Evolutionary conservation across 768 basidiomycete genomes (phyloP).

Genomic region (Termitomyces sp.): DNA sequence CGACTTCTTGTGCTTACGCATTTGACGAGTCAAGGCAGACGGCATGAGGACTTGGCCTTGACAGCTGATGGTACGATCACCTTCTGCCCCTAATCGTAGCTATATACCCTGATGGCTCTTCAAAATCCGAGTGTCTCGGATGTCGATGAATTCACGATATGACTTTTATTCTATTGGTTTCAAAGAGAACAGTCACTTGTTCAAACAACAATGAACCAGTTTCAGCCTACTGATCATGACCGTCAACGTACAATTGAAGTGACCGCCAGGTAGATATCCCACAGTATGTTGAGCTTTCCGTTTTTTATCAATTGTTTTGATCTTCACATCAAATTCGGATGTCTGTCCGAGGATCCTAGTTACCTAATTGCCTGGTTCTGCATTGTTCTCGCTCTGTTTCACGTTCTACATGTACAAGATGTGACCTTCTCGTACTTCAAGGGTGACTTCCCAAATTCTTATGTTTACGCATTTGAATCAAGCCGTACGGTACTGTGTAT

Average conservation of each 20-base stretch:
- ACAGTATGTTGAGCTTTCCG: too few relatives aligned
- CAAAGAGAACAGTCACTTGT: background rate
- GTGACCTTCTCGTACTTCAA: too few relatives aligned
- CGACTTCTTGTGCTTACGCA: slow-evolving; percentile 37
- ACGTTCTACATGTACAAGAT: slow-evolving; percentile 11
- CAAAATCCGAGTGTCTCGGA: too few relatives aligned
- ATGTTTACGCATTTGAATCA: slow-evolving; percentile 42
- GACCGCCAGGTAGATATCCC: background rate
- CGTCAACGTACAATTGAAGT: background rate
- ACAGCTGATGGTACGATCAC: slow-evolving; percentile 24
- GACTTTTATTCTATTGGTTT: background rate
- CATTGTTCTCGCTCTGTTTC: background rate
- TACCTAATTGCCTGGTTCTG: slow-evolving; percentile 16
- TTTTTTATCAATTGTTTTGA: too few relatives aligned
- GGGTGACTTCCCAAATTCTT: slow-evolving; percentile 24
- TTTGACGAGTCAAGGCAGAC: slow-evolving; percentile 48
- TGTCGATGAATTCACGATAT: background rate
- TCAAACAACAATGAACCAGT: background rate
- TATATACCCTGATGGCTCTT: too few relatives aligned
- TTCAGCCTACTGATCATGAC: background rate
- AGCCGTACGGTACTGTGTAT: slow-evolving; percentile 43
- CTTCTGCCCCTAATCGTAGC: slow-evolving; percentile 17
- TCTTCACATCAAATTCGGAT: too few relatives aligned
- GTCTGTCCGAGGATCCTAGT: background rate
- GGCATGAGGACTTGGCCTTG: too few relatives aligned